Evolutionary conservation across 352 stramenopile genomes (phyloP), one percentile per base, ranked within the genome.

Genomic region (Phytophthora constricta): DNA sequence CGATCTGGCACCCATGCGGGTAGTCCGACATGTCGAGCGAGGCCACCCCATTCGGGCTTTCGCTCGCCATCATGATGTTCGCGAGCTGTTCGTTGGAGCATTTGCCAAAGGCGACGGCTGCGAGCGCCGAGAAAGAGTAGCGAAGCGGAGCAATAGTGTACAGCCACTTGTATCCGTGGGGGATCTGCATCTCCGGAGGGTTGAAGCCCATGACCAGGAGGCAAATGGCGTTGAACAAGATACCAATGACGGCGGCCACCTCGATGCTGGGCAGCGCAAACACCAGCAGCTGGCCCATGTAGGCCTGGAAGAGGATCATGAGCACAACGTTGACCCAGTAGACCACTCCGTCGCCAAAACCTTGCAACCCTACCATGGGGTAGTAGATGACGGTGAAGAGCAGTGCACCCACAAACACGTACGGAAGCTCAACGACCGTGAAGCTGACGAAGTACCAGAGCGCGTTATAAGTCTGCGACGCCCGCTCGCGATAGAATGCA

Each of bases 341-440:
- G 10, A 80, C 33, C 0, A 84, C 65, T 19, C 67, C 34, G 2
- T 69, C 46, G 5, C 56, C 62, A 31, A 95, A 84, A 5, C 90
- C 89, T 48, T 88, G 73, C 69, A 96, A 96, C 49, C 96, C 96
- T 0, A 96, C 55, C 33, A 97, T 63, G 4, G 76, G 86, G 43
- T 79, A 89, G 76, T 93, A 97, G 16, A 92, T 68, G 17, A 92
- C 52, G 3, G 81, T 83, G 74, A 96, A 89, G 33, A 87, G 42
- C 1, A 86, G 4, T 51, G 66, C 50, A 46, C 77, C 50, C 2
- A 65, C 0, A 28, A 70, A 61, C 22, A 45, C 58, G 41, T 57
- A 74, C 57, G 81, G 70, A 17, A 88, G 25, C 26, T 80, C 64
- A 13, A 67, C 65, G 10, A 82, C 17, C 1, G 63, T 76, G 20